Conservation (phyloP, 257 asterid species). For the Gentiana macrophylla region DNA sequence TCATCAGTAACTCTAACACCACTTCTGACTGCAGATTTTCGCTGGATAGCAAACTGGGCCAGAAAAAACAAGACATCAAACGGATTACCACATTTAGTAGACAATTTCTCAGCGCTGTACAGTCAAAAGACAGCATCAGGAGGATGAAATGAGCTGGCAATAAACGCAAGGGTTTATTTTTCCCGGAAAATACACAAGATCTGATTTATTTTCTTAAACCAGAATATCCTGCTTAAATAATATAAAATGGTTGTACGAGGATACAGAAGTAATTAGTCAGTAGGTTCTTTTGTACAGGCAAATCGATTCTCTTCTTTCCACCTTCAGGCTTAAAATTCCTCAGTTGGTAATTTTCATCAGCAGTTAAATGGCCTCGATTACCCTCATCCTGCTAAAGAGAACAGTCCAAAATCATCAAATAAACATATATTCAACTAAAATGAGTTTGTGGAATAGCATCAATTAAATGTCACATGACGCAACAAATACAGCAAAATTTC, state of each 20-base stretch:
- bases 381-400: conserved; percentile 31
- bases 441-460: too few species aligned
- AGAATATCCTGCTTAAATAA: conserved; percentile 1
- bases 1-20: too few species aligned
- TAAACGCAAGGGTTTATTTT: neutral
- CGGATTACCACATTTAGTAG: too few species aligned
- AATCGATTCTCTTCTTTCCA: conserved; percentile 58
- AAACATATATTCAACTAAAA: too few species aligned
- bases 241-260: conserved; percentile 23
- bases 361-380: conserved; percentile 16
- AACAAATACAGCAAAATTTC: too few species aligned
- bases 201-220: neutral
- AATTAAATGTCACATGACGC: too few species aligned
- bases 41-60: too few species aligned
- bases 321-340: conserved; percentile 53
- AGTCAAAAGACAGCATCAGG: too few species aligned
- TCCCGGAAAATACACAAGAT: neutral
- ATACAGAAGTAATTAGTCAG: conserved; percentile 95
- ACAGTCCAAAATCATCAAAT: conserved; percentile 5
- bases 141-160: neutral
- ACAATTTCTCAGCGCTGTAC: too few species aligned
- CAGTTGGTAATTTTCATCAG: conserved; percentile 37
- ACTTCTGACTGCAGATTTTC: too few species aligned
- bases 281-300: conserved; percentile 88
- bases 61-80: too few species aligned